These are phyloP conservation scores for Lindgomyces ingoldianus DNA, from an alignment of 495 filamentous ascomycete genomes.

Conservation along the genomic window DNA sequence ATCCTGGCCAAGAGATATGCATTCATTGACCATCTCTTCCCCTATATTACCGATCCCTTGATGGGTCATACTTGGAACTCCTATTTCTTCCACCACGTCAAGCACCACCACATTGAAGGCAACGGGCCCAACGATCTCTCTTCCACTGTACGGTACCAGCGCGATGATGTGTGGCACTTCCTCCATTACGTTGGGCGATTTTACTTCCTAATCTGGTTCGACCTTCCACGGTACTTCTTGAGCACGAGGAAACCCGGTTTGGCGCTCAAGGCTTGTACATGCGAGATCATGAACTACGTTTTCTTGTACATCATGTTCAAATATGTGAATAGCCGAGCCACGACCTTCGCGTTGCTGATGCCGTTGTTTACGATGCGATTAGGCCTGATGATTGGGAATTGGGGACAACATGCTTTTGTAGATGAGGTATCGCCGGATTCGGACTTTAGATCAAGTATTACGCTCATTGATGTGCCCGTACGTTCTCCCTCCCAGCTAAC, in stretches of 20 bases:
- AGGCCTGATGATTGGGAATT: slow-evolving; percentile 73
- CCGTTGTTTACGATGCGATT: slow-evolving; percentile 62
- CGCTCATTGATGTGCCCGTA: slow-evolving; percentile 71
- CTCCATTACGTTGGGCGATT: slow-evolving; percentile 71
- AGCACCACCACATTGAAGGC: slow-evolving; percentile 80
- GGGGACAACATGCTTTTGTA: slow-evolving; percentile 74
- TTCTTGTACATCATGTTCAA: slow-evolving; percentile 51
- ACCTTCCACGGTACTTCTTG: slow-evolving; percentile 72
- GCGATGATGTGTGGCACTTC: slow-evolving; percentile 65
- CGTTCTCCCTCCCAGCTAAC: slow-evolving; percentile 34
- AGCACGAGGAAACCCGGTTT: slow-evolving; percentile 54
- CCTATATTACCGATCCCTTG: slow-evolving; percentile 71
- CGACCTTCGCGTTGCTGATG: slow-evolving; percentile 61
- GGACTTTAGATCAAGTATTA: slow-evolving; percentile 71
- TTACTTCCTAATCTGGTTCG: slow-evolving; percentile 68
- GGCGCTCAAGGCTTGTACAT: slow-evolving; percentile 56
- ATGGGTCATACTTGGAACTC: slow-evolving; percentile 83
- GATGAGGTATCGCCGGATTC: slow-evolving; percentile 68
- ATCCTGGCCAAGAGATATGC: slow-evolving; percentile 56
- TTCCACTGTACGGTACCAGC: slow-evolving; percentile 73
- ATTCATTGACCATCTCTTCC: slow-evolving; percentile 63
- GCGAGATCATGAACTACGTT: slow-evolving; percentile 58
- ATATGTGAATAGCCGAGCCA: slow-evolving; percentile 53
- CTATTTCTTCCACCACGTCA: slow-evolving; percentile 83
- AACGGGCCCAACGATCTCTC: slow-evolving; percentile 77